A percentile compares a stretch with the other conserved stretches of the same genome.
phyloP scores from a whole-genome alignment of 225 moss, liverwort and hornwort genomes.

The Physcomitrium patens region DNA sequence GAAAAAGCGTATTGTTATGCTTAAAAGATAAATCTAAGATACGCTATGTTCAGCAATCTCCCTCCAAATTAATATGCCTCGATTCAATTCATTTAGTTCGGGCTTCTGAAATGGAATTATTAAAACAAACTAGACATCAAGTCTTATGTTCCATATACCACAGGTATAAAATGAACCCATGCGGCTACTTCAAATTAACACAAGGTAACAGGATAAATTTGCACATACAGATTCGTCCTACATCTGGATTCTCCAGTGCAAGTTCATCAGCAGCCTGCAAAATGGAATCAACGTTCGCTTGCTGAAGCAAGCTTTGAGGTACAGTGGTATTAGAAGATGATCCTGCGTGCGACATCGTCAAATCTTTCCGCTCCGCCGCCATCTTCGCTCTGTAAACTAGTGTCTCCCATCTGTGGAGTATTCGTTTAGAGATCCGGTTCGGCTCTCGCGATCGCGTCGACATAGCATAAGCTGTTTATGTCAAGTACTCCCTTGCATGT shows the following conservation, averaged over 20 bases:
- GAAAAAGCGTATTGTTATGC: slow-evolving; percentile 12
- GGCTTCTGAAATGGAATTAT: too few species aligned
- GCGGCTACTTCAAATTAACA: slow-evolving; percentile 19
- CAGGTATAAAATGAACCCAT: background rate
- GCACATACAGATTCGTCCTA: slow-evolving; percentile 69
- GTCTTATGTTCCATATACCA: slow-evolving; percentile 4
- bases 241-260: slow-evolving; percentile 37
- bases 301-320: slow-evolving; percentile 59
- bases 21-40: background rate
- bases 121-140: background rate
- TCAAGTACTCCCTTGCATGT: slow-evolving; percentile 18
- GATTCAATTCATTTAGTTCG: background rate
- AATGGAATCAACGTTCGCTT: slow-evolving; percentile 68
- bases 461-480: slow-evolving; percentile 40
- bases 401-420: slow-evolving; percentile 62
- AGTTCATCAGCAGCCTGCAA: slow-evolving; percentile 67
- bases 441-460: slow-evolving; percentile 45
- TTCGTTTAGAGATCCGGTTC: slow-evolving; percentile 50
- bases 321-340: slow-evolving; percentile 50
- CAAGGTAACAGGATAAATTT: slow-evolving; percentile 21
- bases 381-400: slow-evolving; percentile 53
- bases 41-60: too few species aligned
- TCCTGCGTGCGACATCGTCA: slow-evolving; percentile 35
- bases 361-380: slow-evolving; percentile 45
- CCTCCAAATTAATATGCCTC: background rate